A percentile compares a stretch with the other conserved stretches of the same genome.
These are phyloP conservation scores for Alloascoidea africana DNA, from an alignment of 805 yeast species.

Conservation along the genomic window DNA sequence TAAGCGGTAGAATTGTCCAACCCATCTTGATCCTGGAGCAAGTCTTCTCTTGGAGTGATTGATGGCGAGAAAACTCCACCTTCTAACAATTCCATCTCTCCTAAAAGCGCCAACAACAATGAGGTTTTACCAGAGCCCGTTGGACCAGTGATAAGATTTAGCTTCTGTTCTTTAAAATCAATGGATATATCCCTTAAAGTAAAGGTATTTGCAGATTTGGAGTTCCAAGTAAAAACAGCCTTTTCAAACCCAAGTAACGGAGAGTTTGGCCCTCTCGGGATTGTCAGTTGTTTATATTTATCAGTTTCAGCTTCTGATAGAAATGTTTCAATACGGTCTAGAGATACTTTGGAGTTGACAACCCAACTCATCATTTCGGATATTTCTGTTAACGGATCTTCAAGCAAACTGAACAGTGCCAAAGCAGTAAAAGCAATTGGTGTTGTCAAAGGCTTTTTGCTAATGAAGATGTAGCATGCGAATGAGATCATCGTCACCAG, in stretches of 20 bases:
- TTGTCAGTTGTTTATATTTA: conserved; percentile 69
- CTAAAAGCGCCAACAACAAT: conserved; percentile 72
- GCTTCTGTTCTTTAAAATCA: conserved; percentile 55
- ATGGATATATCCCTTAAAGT: conserved; percentile 62
- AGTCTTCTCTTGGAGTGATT: conserved; percentile 48
- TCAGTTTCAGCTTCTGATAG: conserved; percentile 71
- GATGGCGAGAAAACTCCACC: conserved; percentile 80
- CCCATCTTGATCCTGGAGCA: conserved; percentile 59
- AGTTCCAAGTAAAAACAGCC: conserved; percentile 71
- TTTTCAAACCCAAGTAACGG: conserved; percentile 60
- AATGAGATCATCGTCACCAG: conserved; percentile 69
- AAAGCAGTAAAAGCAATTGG: conserved; percentile 91
- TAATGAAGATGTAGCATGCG: conserved; percentile 62
- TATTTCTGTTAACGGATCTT: conserved; percentile 80
- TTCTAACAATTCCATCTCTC: conserved; percentile 69
- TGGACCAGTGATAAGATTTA: conserved; percentile 85
- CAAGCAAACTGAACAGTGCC: conserved; percentile 69
- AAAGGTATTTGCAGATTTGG: conserved; percentile 42
- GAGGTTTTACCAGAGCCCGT: conserved; percentile 96
- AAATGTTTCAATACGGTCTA: conserved; percentile 76
- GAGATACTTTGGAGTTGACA: conserved; percentile 85
- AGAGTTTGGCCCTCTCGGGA: conserved; percentile 35
- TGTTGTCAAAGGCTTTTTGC: conserved; percentile 61
- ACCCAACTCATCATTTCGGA: conserved; percentile 80
- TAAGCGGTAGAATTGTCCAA: conserved; percentile 87